phyloP scores from a whole-genome alignment of 345 rosid species.

The Euphorbia lathyris region DNA sequence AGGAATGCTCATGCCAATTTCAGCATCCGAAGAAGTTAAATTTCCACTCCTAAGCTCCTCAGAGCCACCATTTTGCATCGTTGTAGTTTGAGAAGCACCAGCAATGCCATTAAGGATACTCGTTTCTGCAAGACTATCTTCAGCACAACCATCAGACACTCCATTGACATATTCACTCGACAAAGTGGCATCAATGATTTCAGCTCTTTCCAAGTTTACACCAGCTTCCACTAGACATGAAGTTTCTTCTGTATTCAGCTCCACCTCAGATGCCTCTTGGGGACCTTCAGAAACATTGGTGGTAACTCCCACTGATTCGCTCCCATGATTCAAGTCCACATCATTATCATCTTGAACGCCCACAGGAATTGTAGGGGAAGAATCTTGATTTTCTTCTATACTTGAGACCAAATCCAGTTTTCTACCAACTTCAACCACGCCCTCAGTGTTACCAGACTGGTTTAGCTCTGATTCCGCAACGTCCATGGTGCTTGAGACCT shows the following conservation, averaged over 20 bases:
- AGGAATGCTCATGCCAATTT: not conserved
- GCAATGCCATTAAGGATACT: slow-evolving; percentile 24
- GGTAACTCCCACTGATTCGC: slow-evolving; percentile 13
- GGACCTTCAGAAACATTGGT: slow-evolving; percentile 17
- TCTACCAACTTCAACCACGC: slow-evolving; percentile 18
- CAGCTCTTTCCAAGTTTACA: slow-evolving; percentile 22
- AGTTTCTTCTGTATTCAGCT: slow-evolving; percentile 10
- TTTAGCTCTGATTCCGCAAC: not conserved
- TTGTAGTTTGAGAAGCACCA: slow-evolving; percentile 32
- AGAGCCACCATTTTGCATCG: slow-evolving; percentile 22
- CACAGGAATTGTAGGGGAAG: not conserved
- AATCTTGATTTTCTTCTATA: slow-evolving; percentile 16
- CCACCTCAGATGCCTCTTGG: slow-evolving; percentile 1
- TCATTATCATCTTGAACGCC: not conserved
- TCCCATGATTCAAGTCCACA: not conserved
- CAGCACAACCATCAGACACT: slow-evolving; percentile 21
- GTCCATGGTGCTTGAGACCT: not conserved
- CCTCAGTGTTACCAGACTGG: slow-evolving; percentile 11
- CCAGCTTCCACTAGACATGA: not conserved
- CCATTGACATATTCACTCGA: slow-evolving; percentile 25
- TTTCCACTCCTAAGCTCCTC: slow-evolving; percentile 26
- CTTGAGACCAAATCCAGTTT: slow-evolving; percentile 22
- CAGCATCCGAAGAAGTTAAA: slow-evolving; percentile 4
- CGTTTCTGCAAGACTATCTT: slow-evolving; percentile 23
- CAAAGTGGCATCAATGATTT: slow-evolving; percentile 21